Base-by-base conservation (phyloP, 352 stramenopile genomes). In the Phytophthora pseudosyringae region DNA sequence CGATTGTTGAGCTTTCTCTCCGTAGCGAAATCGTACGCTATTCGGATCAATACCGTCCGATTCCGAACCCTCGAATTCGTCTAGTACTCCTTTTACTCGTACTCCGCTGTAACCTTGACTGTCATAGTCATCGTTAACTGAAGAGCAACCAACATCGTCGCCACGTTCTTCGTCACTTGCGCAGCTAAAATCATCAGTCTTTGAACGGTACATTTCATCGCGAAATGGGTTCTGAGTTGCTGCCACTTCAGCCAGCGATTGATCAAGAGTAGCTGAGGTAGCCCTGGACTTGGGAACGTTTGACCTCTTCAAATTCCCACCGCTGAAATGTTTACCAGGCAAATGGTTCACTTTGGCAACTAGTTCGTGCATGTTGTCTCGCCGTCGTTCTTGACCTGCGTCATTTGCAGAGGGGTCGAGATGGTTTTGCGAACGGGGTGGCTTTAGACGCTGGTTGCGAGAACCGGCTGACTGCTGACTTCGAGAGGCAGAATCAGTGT, bases 191-290 rank as follows among this genome's bases (percentile, higher is more conserved):
- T 64, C 26, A 50, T 55, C 38, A 38, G 8, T 3, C 31, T 61
- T 47, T 4, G 29, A 35, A 7, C 10, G 35, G 32, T 35, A 47
- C n/a, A 54, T 28, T 57, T 72, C 46, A 41, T 69, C 41, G 18
- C 39, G 46, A 15, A 69, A 67, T 44, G 52, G 53, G 21, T 65
- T 72, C 52, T 72, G 60, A 0, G 41, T 64, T 13, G 65, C 56
- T 15, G 60, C 56, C 7, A 66, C 49, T 36, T 69, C 51, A 51
- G 32, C 52, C 32, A 69, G 48, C 5, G 56, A 72, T 64, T 56
- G 50, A 59, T 75, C 65, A 41, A 62, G 16, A 39, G 44, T 39
- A 39, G 21, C 48, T 29, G 65, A 62, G 9, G 55, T 59, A 51
- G 31, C 33, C 16, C 26, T 46, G 5, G 50, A 52, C 51, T 66